Base-by-base conservation (phyloP, 2,329 filamentous ascomycete species). In the Pleomassaria siparia region DNA sequence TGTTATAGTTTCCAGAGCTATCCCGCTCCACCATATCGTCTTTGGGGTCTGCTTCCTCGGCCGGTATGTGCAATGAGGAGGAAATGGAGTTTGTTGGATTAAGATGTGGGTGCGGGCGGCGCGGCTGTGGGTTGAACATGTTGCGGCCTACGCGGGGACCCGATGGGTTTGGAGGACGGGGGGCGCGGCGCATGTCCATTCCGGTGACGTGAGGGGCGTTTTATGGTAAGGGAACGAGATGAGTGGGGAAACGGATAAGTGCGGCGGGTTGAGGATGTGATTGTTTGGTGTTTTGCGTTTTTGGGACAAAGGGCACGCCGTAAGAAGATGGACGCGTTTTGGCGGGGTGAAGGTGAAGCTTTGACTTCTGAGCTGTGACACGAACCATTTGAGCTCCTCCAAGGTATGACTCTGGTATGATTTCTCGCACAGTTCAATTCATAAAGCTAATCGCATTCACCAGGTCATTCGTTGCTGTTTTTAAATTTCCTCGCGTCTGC, bases 21-120 rank as follows among this genome's bases (percentile, higher is more conserved):
- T 79, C 74, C 10, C 74, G 71, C 35, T 75, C 74, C 20, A 80
- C 76, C 21, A 80, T 76, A 37, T 80, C 78, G 21, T 64, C 56
- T 22, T 63, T 56, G n/a, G 53, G 67, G 36, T 69, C 69, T 42
- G 74, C 64, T 13, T 63, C 49, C 2, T 58, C 53, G 41, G 51
- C 22, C 10, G 53, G 37, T 15, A 56, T 60, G 44, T 51, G 55
- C 9, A 55, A 35, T 5, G 53, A 15, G 15, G 54, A 33, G 24
- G 26, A n/a, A n/a, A n/a, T 33, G 32, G 49, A 49, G 35, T 40
- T 44, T 29, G 16, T 32, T 35, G 36, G 40, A 24, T 46, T 50
- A 24, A 40, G 49, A 37, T 49, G 22, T 13, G 58, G 50, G 41
- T 62, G 61, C 20, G 60, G 59, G 32, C 61, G 57, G 10, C 64